Base-by-base conservation (phyloP, 495 filamentous ascomycete genomes). In the Aspergillus nanangensis region DNA sequence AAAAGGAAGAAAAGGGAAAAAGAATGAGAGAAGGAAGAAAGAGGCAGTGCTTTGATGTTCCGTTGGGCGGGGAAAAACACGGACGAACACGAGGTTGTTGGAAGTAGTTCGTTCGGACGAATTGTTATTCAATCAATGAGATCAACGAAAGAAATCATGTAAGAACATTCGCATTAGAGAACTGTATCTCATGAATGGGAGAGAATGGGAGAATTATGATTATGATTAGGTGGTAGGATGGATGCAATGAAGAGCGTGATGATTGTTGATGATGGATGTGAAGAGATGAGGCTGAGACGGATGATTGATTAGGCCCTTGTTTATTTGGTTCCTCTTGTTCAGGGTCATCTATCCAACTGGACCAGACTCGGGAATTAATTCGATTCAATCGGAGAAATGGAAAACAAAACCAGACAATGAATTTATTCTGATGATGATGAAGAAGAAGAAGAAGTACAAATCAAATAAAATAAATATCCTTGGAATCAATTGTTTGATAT, bases 1-100 rank as follows among this genome's bases (percentile, higher is more conserved):
- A 45, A 41, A 17, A 45, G 34, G 35, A 41, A 32, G 27, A 32
- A 38, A 15, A 20, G 44, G 22, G 43, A 43, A 53, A 11, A 22
- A 27, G 31, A 51, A 32, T 13, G 4, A 5, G 36, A 29, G 32
- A 36, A 37, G 14, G 9, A 15, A 29, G n/a, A 24, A 38, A 25
- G 14, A 9, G 35, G 25, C 8, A 18, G 25, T 29, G 25, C 25
- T 29, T 29, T 29, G 25, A 11, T 5, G 7, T 5, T 29, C 32
- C 22, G 45, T 48, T 25, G 42, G 29, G 14, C 8, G 14, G 27
- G 35, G 17, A 38, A 44, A 33, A 37, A 36, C 18, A 29, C 25
- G 25, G 11, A 11, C 25, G 25, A 29, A 29, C 7, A 5, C 11
- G 25, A 11, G 7, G 25, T 29, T 5, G 11, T 29, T 29, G 25